Evolutionary conservation across 164 flowering plant genomes (phyloP).

Genomic region (Magnolia sinica): DNA sequence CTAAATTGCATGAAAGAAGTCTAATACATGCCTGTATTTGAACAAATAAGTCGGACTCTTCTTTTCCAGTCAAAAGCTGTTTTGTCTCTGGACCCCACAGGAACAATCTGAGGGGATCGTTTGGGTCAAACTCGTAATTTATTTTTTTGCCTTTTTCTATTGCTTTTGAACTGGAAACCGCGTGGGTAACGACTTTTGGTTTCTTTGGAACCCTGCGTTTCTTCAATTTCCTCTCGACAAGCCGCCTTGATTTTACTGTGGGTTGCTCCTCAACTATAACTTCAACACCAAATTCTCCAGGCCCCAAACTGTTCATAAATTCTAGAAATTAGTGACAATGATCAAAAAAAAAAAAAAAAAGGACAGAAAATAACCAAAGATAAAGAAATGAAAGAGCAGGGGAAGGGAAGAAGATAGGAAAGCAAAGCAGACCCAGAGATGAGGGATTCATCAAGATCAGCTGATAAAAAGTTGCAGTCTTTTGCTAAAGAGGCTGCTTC

Average conservation of each 20-base stretch:
- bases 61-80: conserved; percentile 60
- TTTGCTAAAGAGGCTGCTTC: conserved; percentile 54
- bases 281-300: conserved; percentile 21
- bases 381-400: not conserved
- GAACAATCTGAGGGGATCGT: conserved; percentile 67
- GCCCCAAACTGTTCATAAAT: conserved; percentile 23
- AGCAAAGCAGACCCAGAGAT: conserved; percentile 33
- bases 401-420: not conserved
- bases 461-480: conserved; percentile 22
- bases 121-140: conserved; percentile 36
- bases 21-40: conserved; percentile 55
- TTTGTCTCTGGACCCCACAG: conserved; percentile 60
- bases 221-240: conserved; percentile 55
- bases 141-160: conserved; percentile 26
- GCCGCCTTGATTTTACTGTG: conserved; percentile 65
- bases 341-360: not conserved
- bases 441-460: conserved; percentile 29
- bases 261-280: conserved; percentile 29
- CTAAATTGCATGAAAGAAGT: conserved; percentile 1
- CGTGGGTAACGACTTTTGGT: conserved; percentile 20
- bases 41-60: conserved; percentile 57
- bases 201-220: conserved; percentile 41
- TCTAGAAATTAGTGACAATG: not conserved
- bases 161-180: conserved; percentile 21
- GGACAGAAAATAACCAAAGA: not conserved